phyloP scores from a whole-genome alignment of 805 yeast genomes.

The Candida xyloterini region DNA sequence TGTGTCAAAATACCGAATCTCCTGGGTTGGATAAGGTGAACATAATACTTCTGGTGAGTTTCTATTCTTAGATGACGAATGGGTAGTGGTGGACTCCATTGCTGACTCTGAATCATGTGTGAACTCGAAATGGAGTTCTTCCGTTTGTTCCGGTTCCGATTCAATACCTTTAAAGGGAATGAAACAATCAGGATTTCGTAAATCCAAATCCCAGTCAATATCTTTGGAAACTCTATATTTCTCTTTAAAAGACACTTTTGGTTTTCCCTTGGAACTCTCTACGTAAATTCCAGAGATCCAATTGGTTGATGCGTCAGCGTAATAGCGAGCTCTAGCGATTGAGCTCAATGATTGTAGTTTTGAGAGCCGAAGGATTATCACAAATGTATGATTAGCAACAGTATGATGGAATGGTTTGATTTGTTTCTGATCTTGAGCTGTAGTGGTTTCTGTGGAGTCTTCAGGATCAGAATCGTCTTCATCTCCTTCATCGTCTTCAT shows the following conservation, averaged over 20 bases:
- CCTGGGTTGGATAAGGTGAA: constrained; percentile 27
- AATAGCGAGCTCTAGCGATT: constrained; percentile 40
- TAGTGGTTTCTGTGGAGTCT: constrained; percentile 4
- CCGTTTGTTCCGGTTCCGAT: constrained; percentile 11
- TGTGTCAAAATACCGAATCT: constrained; percentile 22
- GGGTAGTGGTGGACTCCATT: constrained; percentile 11
- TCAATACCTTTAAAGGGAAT: constrained; percentile 29
- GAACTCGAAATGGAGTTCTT: constrained; percentile 19
- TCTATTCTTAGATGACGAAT: constrained; percentile 10
- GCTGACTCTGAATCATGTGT: constrained; percentile 20
- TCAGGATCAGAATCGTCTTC: constrained; percentile 20
- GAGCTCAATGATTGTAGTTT: constrained; percentile 39
- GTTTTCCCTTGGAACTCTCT: constrained; percentile 40
- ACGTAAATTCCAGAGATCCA: constrained; percentile 39
- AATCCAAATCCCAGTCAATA: constrained; percentile 43
- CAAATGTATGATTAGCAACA: constrained; percentile 47
- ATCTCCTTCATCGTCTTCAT: constrained; percentile 28
- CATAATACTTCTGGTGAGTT: constrained; percentile 16
- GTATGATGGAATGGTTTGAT: constrained; percentile 20
- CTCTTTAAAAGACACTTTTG: constrained; percentile 40
- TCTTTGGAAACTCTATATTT: constrained; percentile 41
- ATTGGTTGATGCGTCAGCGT: constrained; percentile 40
- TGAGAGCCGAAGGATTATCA: constrained; percentile 44
- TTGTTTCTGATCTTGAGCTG: not conserved
- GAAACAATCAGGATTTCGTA: constrained; percentile 36